A percentile compares a stretch with the other conserved stretches of the same genome.
These are phyloP conservation scores for Populus hybrid DNA, from an alignment of 441 rosid species.

Conservation along the genomic window DNA sequence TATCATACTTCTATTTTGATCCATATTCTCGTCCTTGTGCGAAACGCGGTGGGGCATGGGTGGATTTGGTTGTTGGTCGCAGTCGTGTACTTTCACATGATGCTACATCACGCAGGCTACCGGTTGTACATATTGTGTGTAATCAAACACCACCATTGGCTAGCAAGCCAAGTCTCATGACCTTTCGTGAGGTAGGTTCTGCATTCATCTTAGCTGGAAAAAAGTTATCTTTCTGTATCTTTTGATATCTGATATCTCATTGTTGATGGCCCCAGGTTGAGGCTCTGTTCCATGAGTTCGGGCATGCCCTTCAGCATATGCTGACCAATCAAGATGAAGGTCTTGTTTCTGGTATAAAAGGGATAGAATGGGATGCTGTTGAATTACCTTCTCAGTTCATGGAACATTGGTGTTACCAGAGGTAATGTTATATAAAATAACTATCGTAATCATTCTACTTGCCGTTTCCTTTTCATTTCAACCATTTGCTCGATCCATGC, in stretches of 20 bases:
- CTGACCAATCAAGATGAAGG: constrained; percentile 88
- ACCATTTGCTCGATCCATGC: neutral
- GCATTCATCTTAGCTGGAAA: neutral
- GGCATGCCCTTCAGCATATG: constrained; percentile 98
- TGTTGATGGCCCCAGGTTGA: constrained; percentile 54
- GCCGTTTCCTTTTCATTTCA: no score
- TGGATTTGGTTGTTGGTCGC: constrained; percentile 80
- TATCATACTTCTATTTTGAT: constrained; percentile 91
- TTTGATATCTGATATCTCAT: no score
- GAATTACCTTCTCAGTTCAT: constrained; percentile 94
- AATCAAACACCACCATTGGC: constrained; percentile 94
- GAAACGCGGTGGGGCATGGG: constrained; percentile 90
- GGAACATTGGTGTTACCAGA: constrained; percentile 99
- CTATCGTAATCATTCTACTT: no score
- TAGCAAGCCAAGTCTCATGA: constrained; percentile 93
- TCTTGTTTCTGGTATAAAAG: constrained; percentile 82
- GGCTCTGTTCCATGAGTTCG: constrained; percentile 95
- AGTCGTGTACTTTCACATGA: constrained; percentile 71
- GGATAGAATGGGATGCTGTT: constrained; percentile 94
- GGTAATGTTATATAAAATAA: constrained; percentile 33
- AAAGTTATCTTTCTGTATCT: no score
- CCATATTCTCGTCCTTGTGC: constrained; percentile 93
- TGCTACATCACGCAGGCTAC: constrained; percentile 64
- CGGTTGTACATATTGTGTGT: constrained; percentile 94
- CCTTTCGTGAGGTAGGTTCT: constrained; percentile 77